Evolutionary conservation across 805 yeast species (phyloP).

Genomic region (Nakazawaea molendinolei): DNA sequence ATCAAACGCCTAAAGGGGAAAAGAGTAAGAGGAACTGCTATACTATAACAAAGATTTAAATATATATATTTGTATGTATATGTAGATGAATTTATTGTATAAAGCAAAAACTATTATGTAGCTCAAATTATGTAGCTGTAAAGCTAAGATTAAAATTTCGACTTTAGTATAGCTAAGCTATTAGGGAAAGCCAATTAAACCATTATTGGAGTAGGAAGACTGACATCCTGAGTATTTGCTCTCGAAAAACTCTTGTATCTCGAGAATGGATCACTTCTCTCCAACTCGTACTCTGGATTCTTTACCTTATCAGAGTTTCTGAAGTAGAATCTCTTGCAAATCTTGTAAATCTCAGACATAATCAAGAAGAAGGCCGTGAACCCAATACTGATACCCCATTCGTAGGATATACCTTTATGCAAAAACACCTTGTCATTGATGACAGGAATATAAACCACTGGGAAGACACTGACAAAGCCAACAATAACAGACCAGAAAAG

Average conservation of each 20-base stretch:
- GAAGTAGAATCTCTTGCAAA: slow-evolving; percentile 50
- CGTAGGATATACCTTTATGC: slow-evolving; percentile 65
- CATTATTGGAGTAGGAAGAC: no score
- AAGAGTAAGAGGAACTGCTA: no score
- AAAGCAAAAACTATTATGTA: no score
- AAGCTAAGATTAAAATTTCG: no score
- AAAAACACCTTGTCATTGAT: slow-evolving; percentile 70
- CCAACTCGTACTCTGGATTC: slow-evolving; percentile 61
- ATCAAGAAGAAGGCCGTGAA: slow-evolving; percentile 49
- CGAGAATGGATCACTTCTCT: slow-evolving; percentile 55
- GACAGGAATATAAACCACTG: slow-evolving; percentile 84
- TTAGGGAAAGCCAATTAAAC: no score
- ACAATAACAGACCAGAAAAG: slow-evolving; percentile 74
- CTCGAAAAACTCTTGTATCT: slow-evolving; percentile 55
- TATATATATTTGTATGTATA: no score
- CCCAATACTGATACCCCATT: slow-evolving; percentile 74
- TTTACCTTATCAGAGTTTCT: slow-evolving; percentile 34
- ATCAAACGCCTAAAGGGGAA: no score
- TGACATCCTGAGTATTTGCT: slow-evolving; percentile 36
- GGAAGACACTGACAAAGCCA: slow-evolving; percentile 70
- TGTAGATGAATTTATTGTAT: no score
- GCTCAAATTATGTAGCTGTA: no score
- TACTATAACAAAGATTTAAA: no score
- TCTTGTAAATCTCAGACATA: slow-evolving; percentile 65
- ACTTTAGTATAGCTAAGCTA: no score